Conservation (phyloP, 1,284 basidiomycete species). For the Stygiomarasmius scandens region DNA sequence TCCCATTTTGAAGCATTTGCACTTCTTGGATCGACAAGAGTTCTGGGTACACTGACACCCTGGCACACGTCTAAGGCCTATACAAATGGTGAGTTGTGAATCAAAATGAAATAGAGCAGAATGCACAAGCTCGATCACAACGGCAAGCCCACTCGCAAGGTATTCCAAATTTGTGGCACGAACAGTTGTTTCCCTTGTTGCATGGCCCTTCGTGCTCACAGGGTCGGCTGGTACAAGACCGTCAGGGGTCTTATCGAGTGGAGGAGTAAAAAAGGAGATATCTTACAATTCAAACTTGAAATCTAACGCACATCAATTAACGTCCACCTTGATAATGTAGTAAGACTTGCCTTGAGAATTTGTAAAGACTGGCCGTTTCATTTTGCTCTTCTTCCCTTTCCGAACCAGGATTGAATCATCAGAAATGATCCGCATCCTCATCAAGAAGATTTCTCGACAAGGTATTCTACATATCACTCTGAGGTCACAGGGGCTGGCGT, state of each 20-base stretch:
- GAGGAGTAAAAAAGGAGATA: background rate
- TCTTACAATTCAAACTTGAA: slow-evolving; percentile 29
- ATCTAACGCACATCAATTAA: background rate
- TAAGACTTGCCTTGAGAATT: background rate
- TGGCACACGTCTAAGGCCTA: slow-evolving; percentile 39
- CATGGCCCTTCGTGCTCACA: slow-evolving; percentile 48
- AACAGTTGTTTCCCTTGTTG: slow-evolving; percentile 28
- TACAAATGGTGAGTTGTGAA: slow-evolving; percentile 2
- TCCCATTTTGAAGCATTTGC: slow-evolving; percentile 34
- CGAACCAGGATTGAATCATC: slow-evolving; percentile 5
- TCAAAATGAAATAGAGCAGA: background rate
- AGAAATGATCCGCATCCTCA: slow-evolving; percentile 21
- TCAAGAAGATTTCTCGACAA: slow-evolving; percentile 44
- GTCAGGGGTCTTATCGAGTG: slow-evolving; percentile 5
- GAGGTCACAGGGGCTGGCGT: slow-evolving; percentile 45
- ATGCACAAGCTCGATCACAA: slow-evolving; percentile 39
- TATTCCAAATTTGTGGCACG: slow-evolving; percentile 34
- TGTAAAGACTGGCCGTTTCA: background rate
- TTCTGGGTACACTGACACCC: slow-evolving; percentile 42
- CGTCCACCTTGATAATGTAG: too few relatives aligned
- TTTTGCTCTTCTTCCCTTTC: background rate
- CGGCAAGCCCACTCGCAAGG: slow-evolving; percentile 44
- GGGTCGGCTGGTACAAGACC: slow-evolving; percentile 29
- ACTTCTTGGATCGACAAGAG: slow-evolving; percentile 31
- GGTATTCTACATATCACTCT: slow-evolving; percentile 44